A percentile compares a stretch with the other conserved stretches of the same genome.
Evolutionary conservation across 2,329 filamentous ascomycete species (phyloP).

Genomic region (Ophiostoma ulmi): DNA sequence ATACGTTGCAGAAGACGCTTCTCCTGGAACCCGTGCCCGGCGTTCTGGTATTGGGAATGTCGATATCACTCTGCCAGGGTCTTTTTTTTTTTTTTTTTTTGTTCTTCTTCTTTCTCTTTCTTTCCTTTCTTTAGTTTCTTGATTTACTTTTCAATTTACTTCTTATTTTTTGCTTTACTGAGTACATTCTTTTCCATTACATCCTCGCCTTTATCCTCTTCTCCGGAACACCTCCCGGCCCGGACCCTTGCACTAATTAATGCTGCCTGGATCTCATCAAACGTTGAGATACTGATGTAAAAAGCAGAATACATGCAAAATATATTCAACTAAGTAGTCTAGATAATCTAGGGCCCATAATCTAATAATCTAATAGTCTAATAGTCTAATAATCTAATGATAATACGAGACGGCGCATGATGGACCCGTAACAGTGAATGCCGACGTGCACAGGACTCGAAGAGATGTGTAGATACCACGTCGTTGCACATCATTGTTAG

Average conservation of each 20-base stretch:
- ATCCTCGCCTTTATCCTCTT: background rate
- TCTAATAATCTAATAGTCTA: no score
- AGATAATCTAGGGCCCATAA: no score
- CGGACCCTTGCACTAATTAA: conserved; percentile 8
- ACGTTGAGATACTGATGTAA: background rate
- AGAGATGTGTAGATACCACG: no score
- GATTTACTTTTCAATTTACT: background rate
- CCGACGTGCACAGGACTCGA: no score
- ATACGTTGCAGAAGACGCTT: background rate
- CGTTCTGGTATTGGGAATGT: conserved; percentile 5
- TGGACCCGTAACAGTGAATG: no score
- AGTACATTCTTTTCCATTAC: no score
- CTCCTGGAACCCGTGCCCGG: background rate
- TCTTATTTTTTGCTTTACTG: background rate
- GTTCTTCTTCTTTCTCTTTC: background rate
- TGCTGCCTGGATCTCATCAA: background rate
- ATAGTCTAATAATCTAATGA: no score
- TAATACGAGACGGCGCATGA: no score
- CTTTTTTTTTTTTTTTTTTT: background rate
- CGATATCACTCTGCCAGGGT: background rate
- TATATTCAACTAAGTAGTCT: no score
- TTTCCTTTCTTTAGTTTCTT: no score
- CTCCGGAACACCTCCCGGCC: conserved; percentile 6
- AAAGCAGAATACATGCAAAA: background rate
- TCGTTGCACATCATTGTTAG: no score